Evolutionary conservation across 257 asterid species (phyloP), one percentile per base, ranked within the genome.

Genomic region (Perilla frutescens): DNA sequence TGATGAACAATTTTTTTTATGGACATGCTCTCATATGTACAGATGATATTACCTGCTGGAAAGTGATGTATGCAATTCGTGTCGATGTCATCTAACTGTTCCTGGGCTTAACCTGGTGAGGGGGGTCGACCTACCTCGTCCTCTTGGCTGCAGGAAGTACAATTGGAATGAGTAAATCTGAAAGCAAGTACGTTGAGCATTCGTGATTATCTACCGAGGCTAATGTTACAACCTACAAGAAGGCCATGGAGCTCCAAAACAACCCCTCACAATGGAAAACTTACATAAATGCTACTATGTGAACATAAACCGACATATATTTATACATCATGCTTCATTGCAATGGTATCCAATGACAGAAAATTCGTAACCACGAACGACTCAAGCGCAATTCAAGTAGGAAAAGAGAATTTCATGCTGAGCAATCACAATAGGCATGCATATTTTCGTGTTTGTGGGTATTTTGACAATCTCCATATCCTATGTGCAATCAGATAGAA

Each of bases 91-190:
- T 15, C 71, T 67, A 63, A 65, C 40, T 57, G 66, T 70, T 54
- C 53, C 36, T 43, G 14, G 72, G 41, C 39, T 70, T 44, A 62
- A 40, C 39, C 43, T 55, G 50, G 51, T 5, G 76, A 64, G 9
- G 55, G 48, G 66, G 20, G 43, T 67, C 77, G 34, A 67, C 71
- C 60, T 36, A 14, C 47, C 53, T 58, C 62, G 57, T 41, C 47
- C 53, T 58, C 62, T 62, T 41, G 81, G 73, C 87, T 83, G 84
- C 76, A 70, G n/a, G 2, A 58, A 63, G 62, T 58, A 61, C 55
- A 74, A 12, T 9, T 37, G 43, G 5, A 26, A 54, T 12, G 44
- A 72, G 47, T 47, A 3, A 7, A 65, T 65, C 3, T 34, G 37
- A 34, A 34, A 34, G 37, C 4, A 34, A 0, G 53, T 3, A 10